These are phyloP conservation scores for Isabelozyma rhagii DNA, from an alignment of 805 yeast species.

Conservation along the genomic window DNA sequence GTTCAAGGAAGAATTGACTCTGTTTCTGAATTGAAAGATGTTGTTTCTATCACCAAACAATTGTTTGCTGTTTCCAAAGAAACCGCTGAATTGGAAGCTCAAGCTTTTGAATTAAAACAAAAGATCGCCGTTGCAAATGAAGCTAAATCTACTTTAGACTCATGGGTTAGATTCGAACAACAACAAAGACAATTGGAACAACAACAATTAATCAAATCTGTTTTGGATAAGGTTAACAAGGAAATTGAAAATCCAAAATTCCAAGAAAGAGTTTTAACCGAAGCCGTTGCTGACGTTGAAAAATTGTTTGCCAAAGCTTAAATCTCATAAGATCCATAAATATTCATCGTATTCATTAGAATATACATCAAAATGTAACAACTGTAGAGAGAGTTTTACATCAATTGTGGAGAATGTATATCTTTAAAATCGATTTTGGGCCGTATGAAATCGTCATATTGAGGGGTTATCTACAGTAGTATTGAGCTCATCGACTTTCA, in stretches of 20 bases:
- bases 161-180: slow-evolving; percentile 98
- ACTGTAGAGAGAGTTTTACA: background rate
- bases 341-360: background rate
- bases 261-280: slow-evolving; percentile 89
- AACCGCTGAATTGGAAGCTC: slow-evolving; percentile 93
- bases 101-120: slow-evolving; percentile 91
- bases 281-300: slow-evolving; percentile 91
- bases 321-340: background rate
- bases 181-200: slow-evolving; percentile 96
- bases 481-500: too few relatives aligned
- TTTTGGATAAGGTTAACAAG: slow-evolving; percentile 83
- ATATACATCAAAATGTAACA: background rate
- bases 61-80: slow-evolving; percentile 93
- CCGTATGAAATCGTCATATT: too few relatives aligned
- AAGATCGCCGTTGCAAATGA: slow-evolving; percentile 79
- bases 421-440: too few relatives aligned
- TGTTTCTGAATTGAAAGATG: slow-evolving; percentile 87
- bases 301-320: slow-evolving; percentile 54
- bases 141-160: slow-evolving; percentile 93
- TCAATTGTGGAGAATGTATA: too few relatives aligned
- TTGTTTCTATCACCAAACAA: slow-evolving; percentile 85
- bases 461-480: too few relatives aligned
- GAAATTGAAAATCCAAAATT: slow-evolving; percentile 83
- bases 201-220: slow-evolving; percentile 81
- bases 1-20: slow-evolving; percentile 88